Evolutionary conservation across 257 asterid species (phyloP), one percentile per base, ranked within the genome.

Genomic region (Solanum pennellii): DNA sequence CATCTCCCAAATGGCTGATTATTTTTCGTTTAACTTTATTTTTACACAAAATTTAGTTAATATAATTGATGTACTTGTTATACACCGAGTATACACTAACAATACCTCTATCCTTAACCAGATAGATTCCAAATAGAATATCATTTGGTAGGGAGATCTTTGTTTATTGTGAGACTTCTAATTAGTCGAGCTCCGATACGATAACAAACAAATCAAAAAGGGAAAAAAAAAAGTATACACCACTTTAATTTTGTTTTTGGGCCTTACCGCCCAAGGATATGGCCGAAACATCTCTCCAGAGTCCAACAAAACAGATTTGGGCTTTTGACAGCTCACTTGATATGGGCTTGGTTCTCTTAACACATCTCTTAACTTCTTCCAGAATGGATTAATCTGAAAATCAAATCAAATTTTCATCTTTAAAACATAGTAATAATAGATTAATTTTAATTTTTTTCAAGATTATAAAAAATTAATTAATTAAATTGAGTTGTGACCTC

Each of bases 211-310:
- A n/a, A 10, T 1, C 8, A 62, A 62, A 62, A 8, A 0, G 5
- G 5, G 11, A 2, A 11, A n/a, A n/a, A 62, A 5, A 21, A 62
- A 62, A 6, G 16, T 62, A 62, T 62, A 62, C 71, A 62, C 71
- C 13, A 62, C 16, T n/a, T 71, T 77, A 7, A 44, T 77, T 44
- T 44, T 27, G 15, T 25, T 44, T 0, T 14, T 44, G 68, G 85
- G 56, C 27, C 85, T 83, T 93, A 93, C 96, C 95, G 94, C 97
- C 97, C 97, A 94, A 6, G 92, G 92, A 21, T 93, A 94, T 4
- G 95, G 97, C 93, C 91, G 83, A 87, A 89, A 89, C 94, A 93
- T 89, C 86, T 93, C 94, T 41, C 97, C 97, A 0, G 94, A 91
- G 87, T 90, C 94, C 7, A 94, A 91, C 82, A 94, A 88, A 71